A percentile compares a stretch with the other conserved stretches of the same genome.
phyloP scores from a whole-genome alignment of 2,329 filamentous ascomycete species.

The Colletotrichum viniferum region DNA sequence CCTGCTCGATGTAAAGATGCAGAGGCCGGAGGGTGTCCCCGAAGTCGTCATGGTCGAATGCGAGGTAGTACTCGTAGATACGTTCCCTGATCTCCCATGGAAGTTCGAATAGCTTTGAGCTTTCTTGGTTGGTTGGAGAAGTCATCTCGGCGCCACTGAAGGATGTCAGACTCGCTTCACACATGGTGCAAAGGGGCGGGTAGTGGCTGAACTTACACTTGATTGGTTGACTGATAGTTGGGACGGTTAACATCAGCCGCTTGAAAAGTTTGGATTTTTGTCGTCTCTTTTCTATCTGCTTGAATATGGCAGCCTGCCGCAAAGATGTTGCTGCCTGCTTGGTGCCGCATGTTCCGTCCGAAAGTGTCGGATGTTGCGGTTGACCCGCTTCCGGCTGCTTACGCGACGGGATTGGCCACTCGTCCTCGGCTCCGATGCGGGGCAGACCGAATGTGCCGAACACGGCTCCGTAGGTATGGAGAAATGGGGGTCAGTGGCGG shows the following conservation, averaged over 20 bases:
- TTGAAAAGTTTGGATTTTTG: neutral
- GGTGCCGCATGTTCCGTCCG: neutral
- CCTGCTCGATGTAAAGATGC: constrained; percentile 15
- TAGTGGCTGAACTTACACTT: neutral
- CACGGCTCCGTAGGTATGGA: neutral
- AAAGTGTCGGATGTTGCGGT: neutral
- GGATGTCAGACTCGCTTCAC: neutral
- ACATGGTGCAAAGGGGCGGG: neutral
- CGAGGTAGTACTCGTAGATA: constrained; percentile 12
- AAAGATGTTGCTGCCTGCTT: neutral
- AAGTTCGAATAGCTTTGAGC: neutral
- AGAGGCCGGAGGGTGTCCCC: constrained; percentile 13
- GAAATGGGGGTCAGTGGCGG: neutral
- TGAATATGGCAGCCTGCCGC: constrained; percentile 2
- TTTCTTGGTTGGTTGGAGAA: neutral
- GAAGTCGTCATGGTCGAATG: constrained; percentile 8
- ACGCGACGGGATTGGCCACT: neutral
- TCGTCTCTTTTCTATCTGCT: neutral
- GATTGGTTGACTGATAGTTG: neutral
- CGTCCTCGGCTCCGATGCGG: neutral
- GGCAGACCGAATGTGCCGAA: neutral
- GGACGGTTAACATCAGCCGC: neutral
- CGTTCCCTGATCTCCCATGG: constrained; percentile 13
- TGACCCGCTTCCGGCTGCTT: constrained; percentile 2
- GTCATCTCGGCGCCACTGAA: neutral